Evolutionary conservation across 768 basidiomycete genomes (phyloP).

Genomic region (Pleurotus platypus): DNA sequence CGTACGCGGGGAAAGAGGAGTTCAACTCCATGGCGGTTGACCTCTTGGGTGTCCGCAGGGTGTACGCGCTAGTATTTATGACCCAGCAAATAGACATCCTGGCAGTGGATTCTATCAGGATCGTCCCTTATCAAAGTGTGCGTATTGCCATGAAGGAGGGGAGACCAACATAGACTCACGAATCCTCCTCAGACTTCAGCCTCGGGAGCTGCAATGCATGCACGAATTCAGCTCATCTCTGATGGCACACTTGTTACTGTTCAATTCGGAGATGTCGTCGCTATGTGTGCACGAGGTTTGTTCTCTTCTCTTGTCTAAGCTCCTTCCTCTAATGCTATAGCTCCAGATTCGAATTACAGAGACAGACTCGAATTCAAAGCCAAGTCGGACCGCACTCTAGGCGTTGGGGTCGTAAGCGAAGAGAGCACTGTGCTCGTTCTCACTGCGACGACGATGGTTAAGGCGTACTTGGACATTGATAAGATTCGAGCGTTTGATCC

Average conservation of each 20-base stretch:
- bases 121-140: conserved; percentile 77
- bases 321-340: background rate
- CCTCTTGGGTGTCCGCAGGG: conserved; percentile 46
- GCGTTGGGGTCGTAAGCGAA: conserved; percentile 54
- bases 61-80: conserved; percentile 61
- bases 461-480: conserved; percentile 57
- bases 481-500: conserved; percentile 56
- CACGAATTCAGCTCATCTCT: conserved; percentile 58
- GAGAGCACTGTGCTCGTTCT: conserved; percentile 54
- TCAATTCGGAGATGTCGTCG: conserved; percentile 76
- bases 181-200: conserved; percentile 46
- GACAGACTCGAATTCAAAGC: conserved; percentile 74
- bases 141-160: conserved; percentile 18
- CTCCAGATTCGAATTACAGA: conserved; percentile 61
- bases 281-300: conserved; percentile 64
- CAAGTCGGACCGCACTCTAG: conserved; percentile 62
- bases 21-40: conserved; percentile 33
- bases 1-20: conserved; percentile 59
- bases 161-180: background rate
- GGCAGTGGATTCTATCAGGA: conserved; percentile 43
- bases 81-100: conserved; percentile 37
- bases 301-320: background rate
- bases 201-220: conserved; percentile 69
- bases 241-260: conserved; percentile 57
- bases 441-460: conserved; percentile 70